Conservation (phyloP, 129 eudicot species). For the Flaveria brownii region DNA sequence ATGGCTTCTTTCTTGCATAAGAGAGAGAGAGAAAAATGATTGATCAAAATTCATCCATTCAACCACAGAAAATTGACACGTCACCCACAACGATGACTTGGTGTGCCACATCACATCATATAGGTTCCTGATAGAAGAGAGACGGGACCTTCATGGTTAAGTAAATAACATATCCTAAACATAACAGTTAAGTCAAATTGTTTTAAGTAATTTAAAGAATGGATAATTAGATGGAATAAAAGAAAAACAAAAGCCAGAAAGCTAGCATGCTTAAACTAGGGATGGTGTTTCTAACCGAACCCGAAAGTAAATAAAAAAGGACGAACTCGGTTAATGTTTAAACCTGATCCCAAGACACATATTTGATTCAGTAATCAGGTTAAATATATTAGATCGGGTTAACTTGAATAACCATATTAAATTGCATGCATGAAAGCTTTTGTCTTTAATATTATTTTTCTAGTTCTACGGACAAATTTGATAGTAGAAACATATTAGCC, state of each 20-base stretch:
- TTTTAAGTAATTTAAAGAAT: conserved; percentile 3
- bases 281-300: too few species aligned
- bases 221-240: conserved; percentile 1
- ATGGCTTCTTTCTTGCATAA: conserved; percentile 21
- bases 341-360: too few species aligned
- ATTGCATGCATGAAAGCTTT: too few species aligned
- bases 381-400: too few species aligned
- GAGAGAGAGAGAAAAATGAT: conserved; percentile 25
- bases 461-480: too few species aligned
- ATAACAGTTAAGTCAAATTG: neutral
- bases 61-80: conserved; percentile 29
- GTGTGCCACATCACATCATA: conserved; percentile 35
- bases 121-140: conserved; percentile 17
- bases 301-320: too few species aligned
- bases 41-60: conserved; percentile 12
- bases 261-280: neutral
- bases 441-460: too few species aligned
- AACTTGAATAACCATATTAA: too few species aligned
- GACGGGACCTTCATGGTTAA: conserved; percentile 10
- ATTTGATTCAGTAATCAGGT: too few species aligned
- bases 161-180: conserved; percentile 25
- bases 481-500: too few species aligned
- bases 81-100: conserved; percentile 30
- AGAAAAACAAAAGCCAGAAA: conserved; percentile 9
- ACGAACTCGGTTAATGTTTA: too few species aligned